Percentiles rank a stretch among this genome's conserved stretches.
phyloP scores from a whole-genome alignment of 2,329 filamentous ascomycete species.

The Trichocomaceae sp. region DNA sequence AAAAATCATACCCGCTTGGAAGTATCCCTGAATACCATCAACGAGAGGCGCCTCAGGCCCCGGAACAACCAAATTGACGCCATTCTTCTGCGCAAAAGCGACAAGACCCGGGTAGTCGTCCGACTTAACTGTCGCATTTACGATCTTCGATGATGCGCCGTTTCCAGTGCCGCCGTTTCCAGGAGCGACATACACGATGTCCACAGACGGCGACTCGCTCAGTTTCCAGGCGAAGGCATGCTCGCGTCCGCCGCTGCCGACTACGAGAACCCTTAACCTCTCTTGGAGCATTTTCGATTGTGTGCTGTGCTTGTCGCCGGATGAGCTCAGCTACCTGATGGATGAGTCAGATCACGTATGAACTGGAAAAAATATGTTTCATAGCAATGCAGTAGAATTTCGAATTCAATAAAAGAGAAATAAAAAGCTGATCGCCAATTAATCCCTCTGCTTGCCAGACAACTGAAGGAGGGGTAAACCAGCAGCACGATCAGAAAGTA shows the following conservation, averaged over 20 bases:
- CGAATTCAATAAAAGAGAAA: neutral
- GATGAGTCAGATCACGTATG: conserved; percentile 12
- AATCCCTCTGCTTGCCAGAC: neutral
- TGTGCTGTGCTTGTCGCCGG: conserved; percentile 15
- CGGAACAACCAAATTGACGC: conserved; percentile 76
- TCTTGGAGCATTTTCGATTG: conserved; percentile 34
- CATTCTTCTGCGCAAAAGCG: conserved; percentile 63
- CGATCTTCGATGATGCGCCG: conserved; percentile 52
- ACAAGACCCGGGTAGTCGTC: conserved; percentile 75
- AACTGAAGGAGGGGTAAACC: conserved; percentile 5
- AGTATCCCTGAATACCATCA: conserved; percentile 79
- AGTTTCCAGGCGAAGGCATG: conserved; percentile 94
- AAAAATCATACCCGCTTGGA: conserved; percentile 49
- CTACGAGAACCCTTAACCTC: conserved; percentile 66
- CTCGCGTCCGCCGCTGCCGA: conserved; percentile 91
- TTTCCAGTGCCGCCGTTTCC: conserved; percentile 82
- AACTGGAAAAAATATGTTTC: neutral
- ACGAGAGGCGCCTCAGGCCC: conserved; percentile 93
- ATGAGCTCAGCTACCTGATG: conserved; percentile 13
- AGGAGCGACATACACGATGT: conserved; percentile 61
- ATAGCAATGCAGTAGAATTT: neutral
- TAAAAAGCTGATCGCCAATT: neutral
- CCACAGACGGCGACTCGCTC: conserved; percentile 70
- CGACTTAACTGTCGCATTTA: conserved; percentile 65
- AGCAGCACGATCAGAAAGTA: neutral